A percentile compares a stretch with the other conserved stretches of the same genome.
These are phyloP conservation scores for Candida sanyiensis DNA, from an alignment of 805 yeast species.

Conservation along the genomic window DNA sequence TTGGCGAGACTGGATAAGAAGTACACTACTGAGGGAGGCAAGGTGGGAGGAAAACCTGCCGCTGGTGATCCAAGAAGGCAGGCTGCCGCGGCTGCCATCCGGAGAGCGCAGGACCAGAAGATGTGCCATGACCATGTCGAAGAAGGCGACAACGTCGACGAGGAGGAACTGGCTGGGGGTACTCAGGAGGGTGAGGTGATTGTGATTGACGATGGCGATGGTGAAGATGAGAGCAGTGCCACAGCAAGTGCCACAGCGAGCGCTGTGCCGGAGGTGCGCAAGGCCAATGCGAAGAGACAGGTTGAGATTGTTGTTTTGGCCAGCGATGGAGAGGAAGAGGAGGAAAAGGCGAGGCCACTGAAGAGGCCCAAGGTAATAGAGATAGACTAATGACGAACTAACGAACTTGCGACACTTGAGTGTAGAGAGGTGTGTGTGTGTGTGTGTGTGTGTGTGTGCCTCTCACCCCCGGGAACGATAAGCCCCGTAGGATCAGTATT, in stretches of 20 bases:
- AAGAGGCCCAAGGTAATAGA: not conserved
- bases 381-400: not conserved
- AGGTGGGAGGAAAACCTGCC: constrained; percentile 12
- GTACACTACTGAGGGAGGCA: constrained; percentile 16
- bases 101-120: constrained; percentile 47
- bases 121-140: constrained; percentile 35
- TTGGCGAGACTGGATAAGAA: constrained; percentile 32
- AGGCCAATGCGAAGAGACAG: not conserved
- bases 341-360: too few relatives aligned
- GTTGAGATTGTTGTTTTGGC: not conserved
- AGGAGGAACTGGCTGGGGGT: constrained; percentile 36
- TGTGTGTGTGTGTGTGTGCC: too few relatives aligned
- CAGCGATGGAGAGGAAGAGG: not conserved
- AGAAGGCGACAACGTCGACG: constrained; percentile 34
- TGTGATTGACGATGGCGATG: constrained; percentile 5
- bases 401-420: too few relatives aligned
- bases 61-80: constrained; percentile 34
- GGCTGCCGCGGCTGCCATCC: constrained; percentile 56
- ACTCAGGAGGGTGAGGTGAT: constrained; percentile 2
- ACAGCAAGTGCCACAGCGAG: not conserved
- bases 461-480: too few relatives aligned
- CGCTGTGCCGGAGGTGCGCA: not conserved
- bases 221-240: not conserved
- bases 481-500: too few relatives aligned
- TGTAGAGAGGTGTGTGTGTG: not conserved